A percentile compares a stretch with the other conserved stretches of the same genome.
These are phyloP conservation scores for Volvox carteri DNA, from an alignment of 163 green algal genomes.

Conservation along the genomic window DNA sequence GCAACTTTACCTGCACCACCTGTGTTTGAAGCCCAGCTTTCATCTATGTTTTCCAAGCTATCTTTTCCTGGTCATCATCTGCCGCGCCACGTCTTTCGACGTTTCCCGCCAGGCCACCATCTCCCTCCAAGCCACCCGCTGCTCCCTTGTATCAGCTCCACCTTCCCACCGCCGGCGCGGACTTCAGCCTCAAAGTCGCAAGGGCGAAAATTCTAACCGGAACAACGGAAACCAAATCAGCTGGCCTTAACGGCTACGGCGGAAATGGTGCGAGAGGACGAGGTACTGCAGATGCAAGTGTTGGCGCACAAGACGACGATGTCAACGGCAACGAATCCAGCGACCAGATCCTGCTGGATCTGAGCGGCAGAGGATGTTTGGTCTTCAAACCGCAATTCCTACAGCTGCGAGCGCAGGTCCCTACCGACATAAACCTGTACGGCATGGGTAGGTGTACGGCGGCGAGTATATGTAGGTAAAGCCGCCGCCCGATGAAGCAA, in stretches of 20 bases:
- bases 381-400: slow-evolving; percentile 43
- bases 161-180: background rate
- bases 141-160: background rate
- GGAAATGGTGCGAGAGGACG: no score
- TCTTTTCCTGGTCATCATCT: no score
- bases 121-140: background rate
- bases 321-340: background rate
- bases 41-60: no score
- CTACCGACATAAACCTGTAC: slow-evolving; percentile 27
- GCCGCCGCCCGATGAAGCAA: no score
- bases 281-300: background rate
- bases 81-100: no score
- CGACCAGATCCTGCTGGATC: background rate
- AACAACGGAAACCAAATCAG: no score
- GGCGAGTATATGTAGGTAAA: background rate
- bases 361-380: slow-evolving; percentile 7
- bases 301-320: background rate
- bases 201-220: background rate
- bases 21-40: no score
- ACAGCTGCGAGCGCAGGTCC: background rate
- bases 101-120: background rate
- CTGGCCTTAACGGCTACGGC: no score
- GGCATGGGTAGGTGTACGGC: slow-evolving; percentile 34
- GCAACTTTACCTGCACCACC: no score
- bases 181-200: slow-evolving; percentile 23